phyloP scores from a whole-genome alignment of 1,139 yeast species.

The Hansenula lynferdii region DNA sequence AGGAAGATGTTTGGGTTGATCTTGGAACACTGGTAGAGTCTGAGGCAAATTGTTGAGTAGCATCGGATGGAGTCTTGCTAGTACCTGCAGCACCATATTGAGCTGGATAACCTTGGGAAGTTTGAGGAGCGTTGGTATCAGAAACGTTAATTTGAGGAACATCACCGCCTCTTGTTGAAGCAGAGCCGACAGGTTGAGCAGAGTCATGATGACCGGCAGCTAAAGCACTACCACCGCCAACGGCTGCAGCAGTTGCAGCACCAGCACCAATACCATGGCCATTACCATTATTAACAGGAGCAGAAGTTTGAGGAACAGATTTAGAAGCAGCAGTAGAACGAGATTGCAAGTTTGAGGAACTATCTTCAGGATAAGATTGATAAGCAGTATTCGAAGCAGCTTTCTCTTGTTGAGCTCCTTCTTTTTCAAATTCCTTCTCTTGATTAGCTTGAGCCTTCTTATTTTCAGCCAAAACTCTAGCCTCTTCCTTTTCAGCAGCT shows the following conservation, averaged over 20 bases:
- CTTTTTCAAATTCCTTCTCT: conserved; percentile 3
- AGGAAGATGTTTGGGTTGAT: no score
- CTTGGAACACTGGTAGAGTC: no score
- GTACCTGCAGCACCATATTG: not conserved
- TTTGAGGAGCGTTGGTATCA: not conserved
- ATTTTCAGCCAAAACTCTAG: conserved; percentile 19
- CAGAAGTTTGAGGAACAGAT: conserved; percentile 3
- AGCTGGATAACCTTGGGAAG: conserved; percentile 1
- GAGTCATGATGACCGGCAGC: conserved; percentile 2
- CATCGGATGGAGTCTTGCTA: not conserved
- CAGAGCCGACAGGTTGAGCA: no score
- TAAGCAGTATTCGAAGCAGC: conserved; percentile 6
- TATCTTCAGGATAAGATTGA: conserved; percentile 3
- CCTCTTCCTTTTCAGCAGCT: conserved; percentile 13
- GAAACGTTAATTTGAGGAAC: not conserved
- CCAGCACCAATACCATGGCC: conserved; percentile 6
- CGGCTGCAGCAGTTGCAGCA: conserved; percentile 6
- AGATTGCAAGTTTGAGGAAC: conserved; percentile 7
- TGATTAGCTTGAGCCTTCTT: conserved; percentile 2
- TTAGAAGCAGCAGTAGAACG: conserved; percentile 15
- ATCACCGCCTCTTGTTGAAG: no score
- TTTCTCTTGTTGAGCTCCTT: not conserved
- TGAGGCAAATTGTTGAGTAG: no score
- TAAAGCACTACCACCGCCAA: not conserved
- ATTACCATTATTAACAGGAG: not conserved